Evolutionary conservation across 73 alveolate species (phyloP), one percentile per base, ranked within the genome.

Genomic region (Paramecium caudatum): DNA sequence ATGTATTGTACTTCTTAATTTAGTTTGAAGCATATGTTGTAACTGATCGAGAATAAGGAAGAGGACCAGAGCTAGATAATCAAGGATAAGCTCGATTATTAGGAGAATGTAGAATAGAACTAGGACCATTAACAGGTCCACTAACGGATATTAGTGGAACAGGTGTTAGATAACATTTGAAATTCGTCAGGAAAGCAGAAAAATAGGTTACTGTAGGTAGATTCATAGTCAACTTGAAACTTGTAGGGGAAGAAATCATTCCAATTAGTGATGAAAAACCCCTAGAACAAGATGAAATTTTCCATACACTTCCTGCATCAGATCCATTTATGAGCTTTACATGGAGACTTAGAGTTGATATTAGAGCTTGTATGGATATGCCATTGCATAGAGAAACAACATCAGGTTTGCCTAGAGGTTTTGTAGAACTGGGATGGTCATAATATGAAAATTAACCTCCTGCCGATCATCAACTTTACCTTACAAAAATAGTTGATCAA

Each of bases 331-430:
- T 91, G 82, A 94, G 97, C 7, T 98, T 98, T 81, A 91, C 95
- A 12, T 98, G 99, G 99, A 93, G 99, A 70, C 90, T 97, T 9
- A 92, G 99, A 91, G 95, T 96, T 61, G 99, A 97, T 94, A 94
- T 98, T 5, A 69, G 99, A 81, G 94, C 99, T 6, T 99, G 99
- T 8, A 91, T 95, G 7, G 99, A 98, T 92, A 92, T 97, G 27
- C 99, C 99, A 21, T 91, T 94, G 46, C 96, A 97, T 90, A 69
- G 98, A 61, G 95, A 97, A 3, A 93, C 98, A 10, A 93, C 96
- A 41, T 90, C 90, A 27, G 99, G 98, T 10, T 86, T 97, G 61
- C 99, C 99, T 33, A 95, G 99, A 19, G 94, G 98, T 3, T 98
- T 91, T 94, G 98, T 86, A 0, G 99, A 98, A 91, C 92, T 96